Percentiles rank a stretch among this genome's conserved stretches.
Conservation (phyloP, 1,284 basidiomycete genomes). For the Cutaneotrichosporon mucoides region DNA sequence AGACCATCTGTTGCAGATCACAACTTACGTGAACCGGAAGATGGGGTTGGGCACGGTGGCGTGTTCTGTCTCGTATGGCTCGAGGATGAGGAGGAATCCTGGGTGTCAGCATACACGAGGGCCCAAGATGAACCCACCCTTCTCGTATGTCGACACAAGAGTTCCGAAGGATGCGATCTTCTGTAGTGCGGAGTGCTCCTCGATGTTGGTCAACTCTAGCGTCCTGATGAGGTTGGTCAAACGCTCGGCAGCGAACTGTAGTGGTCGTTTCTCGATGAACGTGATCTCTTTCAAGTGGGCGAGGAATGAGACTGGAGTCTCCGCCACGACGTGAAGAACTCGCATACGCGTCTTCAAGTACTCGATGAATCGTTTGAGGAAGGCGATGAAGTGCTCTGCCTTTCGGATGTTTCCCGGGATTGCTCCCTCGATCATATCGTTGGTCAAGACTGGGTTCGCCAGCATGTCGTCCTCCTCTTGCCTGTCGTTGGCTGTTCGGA, state of each 20-base stretch:
- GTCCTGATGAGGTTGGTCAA: slow-evolving; percentile 91
- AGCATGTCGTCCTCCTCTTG: slow-evolving; percentile 73
- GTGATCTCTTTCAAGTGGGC: slow-evolving; percentile 99
- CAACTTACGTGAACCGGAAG: slow-evolving; percentile 90
- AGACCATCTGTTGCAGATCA: background rate
- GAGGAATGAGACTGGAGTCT: slow-evolving; percentile 95
- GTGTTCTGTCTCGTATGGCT: slow-evolving; percentile 98
- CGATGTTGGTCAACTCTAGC: slow-evolving; percentile 80
- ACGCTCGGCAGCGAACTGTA: slow-evolving; percentile 96
- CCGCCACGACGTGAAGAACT: slow-evolving; percentile 96
- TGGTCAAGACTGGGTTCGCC: slow-evolving; percentile 92
- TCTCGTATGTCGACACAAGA: slow-evolving; percentile 96
- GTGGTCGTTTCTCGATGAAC: slow-evolving; percentile 93
- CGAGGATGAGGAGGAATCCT: slow-evolving; percentile 96
- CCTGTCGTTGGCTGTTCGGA: slow-evolving; percentile 67
- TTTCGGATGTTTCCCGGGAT: slow-evolving; percentile 97
- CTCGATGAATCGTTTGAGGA: slow-evolving; percentile 96
- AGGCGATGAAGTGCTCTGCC: slow-evolving; percentile 98
- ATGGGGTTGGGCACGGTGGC: slow-evolving; percentile 98
- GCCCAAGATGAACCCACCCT: slow-evolving; percentile 57
- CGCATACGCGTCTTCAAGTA: slow-evolving; percentile 99
- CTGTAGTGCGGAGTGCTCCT: slow-evolving; percentile 87
- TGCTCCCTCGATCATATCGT: slow-evolving; percentile 91
- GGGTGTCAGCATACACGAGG: slow-evolving; percentile 2
- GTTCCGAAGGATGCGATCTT: slow-evolving; percentile 97